These are phyloP conservation scores for Trametes cingulata DNA, from an alignment of 768 basidiomycete species.

Conservation along the genomic window DNA sequence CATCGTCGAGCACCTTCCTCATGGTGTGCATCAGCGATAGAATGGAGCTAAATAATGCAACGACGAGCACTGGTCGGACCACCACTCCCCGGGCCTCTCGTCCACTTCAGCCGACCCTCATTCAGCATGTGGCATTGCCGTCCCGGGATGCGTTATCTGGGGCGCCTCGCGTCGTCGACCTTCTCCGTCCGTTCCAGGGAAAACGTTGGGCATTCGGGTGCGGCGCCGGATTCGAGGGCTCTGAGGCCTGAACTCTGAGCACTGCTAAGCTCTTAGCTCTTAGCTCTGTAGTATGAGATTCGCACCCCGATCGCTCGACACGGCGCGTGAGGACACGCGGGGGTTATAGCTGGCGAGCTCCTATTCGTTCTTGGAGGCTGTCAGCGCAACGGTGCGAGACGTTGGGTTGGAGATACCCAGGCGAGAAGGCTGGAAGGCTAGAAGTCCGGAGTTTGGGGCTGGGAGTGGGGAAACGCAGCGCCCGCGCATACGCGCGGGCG, in stretches of 20 bases:
- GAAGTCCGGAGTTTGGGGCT: background rate
- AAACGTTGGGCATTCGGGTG: background rate
- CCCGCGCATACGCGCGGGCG: background rate
- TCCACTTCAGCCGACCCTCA: too few species aligned
- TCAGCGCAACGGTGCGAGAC: too few species aligned
- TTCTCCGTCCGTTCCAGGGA: background rate
- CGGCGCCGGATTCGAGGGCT: background rate
- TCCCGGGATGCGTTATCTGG: slow-evolving; percentile 9
- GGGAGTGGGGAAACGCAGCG: background rate
- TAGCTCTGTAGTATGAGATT: background rate
- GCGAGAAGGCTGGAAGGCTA: background rate
- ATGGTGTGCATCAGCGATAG: too few species aligned
- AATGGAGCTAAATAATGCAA: too few species aligned
- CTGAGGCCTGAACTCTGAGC: background rate
- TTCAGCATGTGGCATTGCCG: background rate
- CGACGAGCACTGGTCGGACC: background rate
- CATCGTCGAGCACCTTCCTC: too few species aligned
- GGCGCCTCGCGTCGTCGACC: background rate
- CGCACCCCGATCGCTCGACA: background rate
- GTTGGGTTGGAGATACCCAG: background rate
- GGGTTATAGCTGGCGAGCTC: too few species aligned
- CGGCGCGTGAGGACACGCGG: too few species aligned
- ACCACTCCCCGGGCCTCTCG: background rate
- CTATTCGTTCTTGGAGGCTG: too few species aligned
- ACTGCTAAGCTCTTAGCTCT: background rate